A percentile compares a stretch with the other conserved stretches of the same genome.
Evolutionary conservation across 2,329 filamentous ascomycete species (phyloP).

Genomic region (Alternaria consortialis): DNA sequence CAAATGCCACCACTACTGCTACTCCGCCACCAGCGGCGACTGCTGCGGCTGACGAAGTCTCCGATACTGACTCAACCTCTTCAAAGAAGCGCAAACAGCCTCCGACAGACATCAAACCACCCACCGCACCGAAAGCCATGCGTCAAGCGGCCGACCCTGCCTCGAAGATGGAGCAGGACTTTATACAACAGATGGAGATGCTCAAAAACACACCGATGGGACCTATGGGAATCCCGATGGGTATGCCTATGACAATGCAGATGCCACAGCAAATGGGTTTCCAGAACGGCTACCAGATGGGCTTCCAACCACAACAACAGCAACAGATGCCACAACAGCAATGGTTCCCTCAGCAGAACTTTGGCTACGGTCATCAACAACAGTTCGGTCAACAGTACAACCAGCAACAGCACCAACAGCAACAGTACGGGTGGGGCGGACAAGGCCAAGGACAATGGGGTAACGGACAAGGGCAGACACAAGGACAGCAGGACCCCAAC

Average conservation of each 20-base stretch:
- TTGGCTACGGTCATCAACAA: constrained; percentile 17
- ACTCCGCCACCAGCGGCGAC: constrained; percentile 45
- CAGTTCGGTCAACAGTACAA: constrained; percentile 12
- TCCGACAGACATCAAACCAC: constrained; percentile 68
- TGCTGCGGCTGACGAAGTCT: constrained; percentile 45
- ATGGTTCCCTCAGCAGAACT: constrained; percentile 65
- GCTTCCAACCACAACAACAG: constrained; percentile 13
- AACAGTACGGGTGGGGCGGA: constrained; percentile 22
- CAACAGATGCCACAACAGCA: constrained; percentile 13
- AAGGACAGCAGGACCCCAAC: constrained; percentile 14
- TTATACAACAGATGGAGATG: constrained; percentile 57
- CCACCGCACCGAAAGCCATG: constrained; percentile 58
- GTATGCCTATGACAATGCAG: constrained; percentile 21
- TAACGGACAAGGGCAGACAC: constrained; percentile 1
- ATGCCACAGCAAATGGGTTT: constrained; percentile 18
- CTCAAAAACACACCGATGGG: constrained; percentile 54
- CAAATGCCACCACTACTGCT: constrained; percentile 37
- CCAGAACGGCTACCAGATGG: constrained; percentile 20
- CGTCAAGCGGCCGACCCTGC: constrained; percentile 64
- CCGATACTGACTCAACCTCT: constrained; percentile 45
- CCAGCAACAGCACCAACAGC: constrained; percentile 20
- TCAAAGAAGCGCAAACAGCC: constrained; percentile 82
- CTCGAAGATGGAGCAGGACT: constrained; percentile 50
- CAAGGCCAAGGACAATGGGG: constrained; percentile 14
- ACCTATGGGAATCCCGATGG: constrained; percentile 25